Evolutionary conservation across 768 basidiomycete species (phyloP), one percentile per base, ranked within the genome.

Genomic region (Dacryopinax primogenitus): DNA sequence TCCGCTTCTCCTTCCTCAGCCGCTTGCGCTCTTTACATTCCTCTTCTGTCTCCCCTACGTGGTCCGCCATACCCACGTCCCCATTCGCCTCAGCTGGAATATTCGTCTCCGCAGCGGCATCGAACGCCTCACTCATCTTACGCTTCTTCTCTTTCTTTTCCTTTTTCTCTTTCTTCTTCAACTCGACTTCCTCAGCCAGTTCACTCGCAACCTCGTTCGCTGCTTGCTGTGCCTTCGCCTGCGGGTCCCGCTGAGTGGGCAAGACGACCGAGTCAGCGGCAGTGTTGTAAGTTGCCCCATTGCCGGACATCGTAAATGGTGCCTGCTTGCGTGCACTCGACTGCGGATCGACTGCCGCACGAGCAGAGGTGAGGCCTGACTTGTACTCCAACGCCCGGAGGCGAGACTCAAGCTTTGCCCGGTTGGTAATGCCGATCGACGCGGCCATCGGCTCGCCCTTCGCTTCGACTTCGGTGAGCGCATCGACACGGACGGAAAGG

Each of bases 401-500:
- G 34, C 96, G 88, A 12, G 92, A 89, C 76, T 98, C 96, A 67
- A 99, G 86, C 76, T 97, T 97, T 66, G 88, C 86, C 41, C 95
- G 90, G 77, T 92, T 92, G 72, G 92, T 90, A 66, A 98, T 77
- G 66, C 96, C 96, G 73, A 97, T 86, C 70, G 90, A 84, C 0
- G 93, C 85, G 1, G 93, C 89, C 6, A 79, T 75, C 37, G 84
- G 78, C 66, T 88, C 91, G 0, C 90, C 91, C 75, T 97, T 96
- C 70, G 86, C 88, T 66, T 97, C 91, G 9, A 86, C 80, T 67
- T 96, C 92, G 41, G 94, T 88, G 51, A 99, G 86, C 6, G 96
- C 96, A 70, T 99, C 96, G 36, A 98, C 92, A 75, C 96, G 95
- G 71, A 96, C 92, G 3, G 95, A 95, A 15, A 99, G 84, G 0